phyloP scores from a whole-genome alignment of 805 yeast species.

The Blastobotrys attinorum region DNA sequence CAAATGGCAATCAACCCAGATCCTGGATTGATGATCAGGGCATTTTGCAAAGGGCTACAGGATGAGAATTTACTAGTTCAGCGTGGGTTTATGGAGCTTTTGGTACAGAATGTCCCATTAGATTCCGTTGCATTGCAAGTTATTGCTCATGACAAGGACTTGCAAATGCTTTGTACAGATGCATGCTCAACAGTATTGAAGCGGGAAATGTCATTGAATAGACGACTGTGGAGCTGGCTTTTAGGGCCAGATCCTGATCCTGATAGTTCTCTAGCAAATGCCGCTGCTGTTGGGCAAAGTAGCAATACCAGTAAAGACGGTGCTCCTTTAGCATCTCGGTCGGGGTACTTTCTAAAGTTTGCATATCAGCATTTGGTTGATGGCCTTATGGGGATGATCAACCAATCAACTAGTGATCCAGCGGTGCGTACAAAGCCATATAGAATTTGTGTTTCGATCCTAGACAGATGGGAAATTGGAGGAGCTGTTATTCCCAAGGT shows the following conservation, averaged over 20 bases:
- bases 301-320: not conserved
- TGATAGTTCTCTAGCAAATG: too few relatives aligned
- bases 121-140: constrained; percentile 48
- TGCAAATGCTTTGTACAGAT: constrained; percentile 48
- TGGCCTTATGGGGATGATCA: constrained; percentile 45
- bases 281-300: too few relatives aligned
- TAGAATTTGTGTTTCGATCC: constrained; percentile 58
- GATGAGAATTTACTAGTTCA: constrained; percentile 67
- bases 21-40: constrained; percentile 68
- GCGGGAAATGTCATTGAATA: constrained; percentile 88
- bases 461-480: constrained; percentile 96
- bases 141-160: constrained; percentile 45
- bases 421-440: constrained; percentile 43
- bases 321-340: constrained; percentile 26
- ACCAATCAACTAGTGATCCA: constrained; percentile 24
- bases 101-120: constrained; percentile 60
- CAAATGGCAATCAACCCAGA: constrained; percentile 62
- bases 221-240: constrained; percentile 91
- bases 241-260: constrained; percentile 60
- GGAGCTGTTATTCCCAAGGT: constrained; percentile 60
- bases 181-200: constrained; percentile 64
- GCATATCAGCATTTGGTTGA: constrained; percentile 44
- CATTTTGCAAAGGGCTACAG: constrained; percentile 60
- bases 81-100: constrained; percentile 80
- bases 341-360: constrained; percentile 51